phyloP scores from a whole-genome alignment of 108 stramenopile genomes.

The Skeletonema menzelii region DNA sequence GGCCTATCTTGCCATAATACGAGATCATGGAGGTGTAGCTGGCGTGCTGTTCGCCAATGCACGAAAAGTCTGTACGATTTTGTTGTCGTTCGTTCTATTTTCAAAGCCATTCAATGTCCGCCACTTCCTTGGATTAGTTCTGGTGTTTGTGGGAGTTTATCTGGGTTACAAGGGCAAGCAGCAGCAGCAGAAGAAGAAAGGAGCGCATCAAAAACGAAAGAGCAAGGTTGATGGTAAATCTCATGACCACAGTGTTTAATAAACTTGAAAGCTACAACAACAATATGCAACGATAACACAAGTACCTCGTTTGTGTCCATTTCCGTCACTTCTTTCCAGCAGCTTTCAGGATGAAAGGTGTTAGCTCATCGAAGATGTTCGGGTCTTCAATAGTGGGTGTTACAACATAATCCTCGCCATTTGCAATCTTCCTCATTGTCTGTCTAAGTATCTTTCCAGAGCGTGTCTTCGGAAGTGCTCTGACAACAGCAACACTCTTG shows the following conservation, averaged over 20 bases:
- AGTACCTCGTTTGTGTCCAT: neutral
- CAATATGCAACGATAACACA: neutral
- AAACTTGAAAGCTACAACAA: neutral
- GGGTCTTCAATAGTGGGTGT: conserved; percentile 81
- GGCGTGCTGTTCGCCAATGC: conserved; percentile 41
- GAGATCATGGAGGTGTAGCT: conserved; percentile 38
- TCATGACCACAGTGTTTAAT: conserved; percentile 36
- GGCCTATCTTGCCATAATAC: conserved; percentile 43
- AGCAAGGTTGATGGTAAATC: neutral
- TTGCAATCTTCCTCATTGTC: conserved; percentile 69
- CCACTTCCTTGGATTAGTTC: conserved; percentile 25
- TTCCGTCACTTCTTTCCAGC: neutral
- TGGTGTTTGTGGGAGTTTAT: conserved; percentile 42
- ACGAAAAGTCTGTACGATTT: conserved; percentile 42
- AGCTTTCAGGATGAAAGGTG: conserved; percentile 30
- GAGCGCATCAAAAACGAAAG: conserved; percentile 3
- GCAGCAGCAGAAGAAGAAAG: neutral
- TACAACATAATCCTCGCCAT: conserved; percentile 55
- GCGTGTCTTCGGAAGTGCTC: conserved; percentile 78
- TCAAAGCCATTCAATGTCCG: conserved; percentile 41
- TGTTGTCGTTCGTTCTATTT: conserved; percentile 38
- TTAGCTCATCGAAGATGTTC: conserved; percentile 51
- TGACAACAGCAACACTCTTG: conserved; percentile 55
- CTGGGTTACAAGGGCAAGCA: conserved; percentile 24
- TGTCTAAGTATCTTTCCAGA: conserved; percentile 73